Percentiles rank a stretch among this genome's conserved stretches.
These are phyloP conservation scores for Podospora pseudocomata DNA, from an alignment of 495 filamentous ascomycete genomes.

Conservation along the genomic window DNA sequence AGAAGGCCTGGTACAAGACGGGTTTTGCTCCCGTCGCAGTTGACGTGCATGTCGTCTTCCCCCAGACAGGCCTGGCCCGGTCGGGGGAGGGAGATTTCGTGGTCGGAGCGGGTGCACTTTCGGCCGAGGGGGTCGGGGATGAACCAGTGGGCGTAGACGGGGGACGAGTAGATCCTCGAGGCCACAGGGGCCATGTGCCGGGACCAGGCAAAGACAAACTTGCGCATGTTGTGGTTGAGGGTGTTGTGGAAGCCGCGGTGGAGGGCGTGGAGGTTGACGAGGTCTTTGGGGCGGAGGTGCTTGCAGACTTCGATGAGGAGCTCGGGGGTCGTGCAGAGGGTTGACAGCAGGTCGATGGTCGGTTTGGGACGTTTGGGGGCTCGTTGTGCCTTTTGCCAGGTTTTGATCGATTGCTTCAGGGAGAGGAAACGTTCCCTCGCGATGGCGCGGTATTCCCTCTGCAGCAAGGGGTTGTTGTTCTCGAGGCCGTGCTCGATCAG, in stretches of 20 bases:
- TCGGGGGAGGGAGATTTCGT: constrained; percentile 16
- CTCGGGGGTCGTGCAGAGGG: constrained; percentile 46
- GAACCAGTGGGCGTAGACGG: constrained; percentile 44
- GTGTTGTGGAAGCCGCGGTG: constrained; percentile 53
- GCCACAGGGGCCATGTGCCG: constrained; percentile 41
- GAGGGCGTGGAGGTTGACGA: constrained; percentile 56
- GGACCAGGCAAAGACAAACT: constrained; percentile 31
- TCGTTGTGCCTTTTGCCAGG: constrained; percentile 3
- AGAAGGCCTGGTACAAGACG: constrained; percentile 29
- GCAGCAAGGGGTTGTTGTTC: constrained; percentile 11
- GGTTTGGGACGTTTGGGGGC: neutral
- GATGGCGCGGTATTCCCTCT: constrained; percentile 16
- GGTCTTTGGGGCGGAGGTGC: constrained; percentile 45
- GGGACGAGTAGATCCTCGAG: constrained; percentile 48
- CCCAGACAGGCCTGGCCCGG: constrained; percentile 8
- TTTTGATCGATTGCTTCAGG: constrained; percentile 12
- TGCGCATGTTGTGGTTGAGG: constrained; percentile 44
- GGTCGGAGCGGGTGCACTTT: constrained; percentile 20
- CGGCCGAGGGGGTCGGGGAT: constrained; percentile 45
- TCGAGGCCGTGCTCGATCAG: constrained; percentile 12
- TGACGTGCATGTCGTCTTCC: neutral
- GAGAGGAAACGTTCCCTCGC: constrained; percentile 13
- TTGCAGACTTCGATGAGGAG: constrained; percentile 49
- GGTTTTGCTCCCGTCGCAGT: constrained; percentile 2
- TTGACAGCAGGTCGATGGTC: constrained; percentile 49